These are phyloP conservation scores for Hypoxylon sp. DNA, from an alignment of 2,329 filamentous ascomycete genomes.

Conservation along the genomic window DNA sequence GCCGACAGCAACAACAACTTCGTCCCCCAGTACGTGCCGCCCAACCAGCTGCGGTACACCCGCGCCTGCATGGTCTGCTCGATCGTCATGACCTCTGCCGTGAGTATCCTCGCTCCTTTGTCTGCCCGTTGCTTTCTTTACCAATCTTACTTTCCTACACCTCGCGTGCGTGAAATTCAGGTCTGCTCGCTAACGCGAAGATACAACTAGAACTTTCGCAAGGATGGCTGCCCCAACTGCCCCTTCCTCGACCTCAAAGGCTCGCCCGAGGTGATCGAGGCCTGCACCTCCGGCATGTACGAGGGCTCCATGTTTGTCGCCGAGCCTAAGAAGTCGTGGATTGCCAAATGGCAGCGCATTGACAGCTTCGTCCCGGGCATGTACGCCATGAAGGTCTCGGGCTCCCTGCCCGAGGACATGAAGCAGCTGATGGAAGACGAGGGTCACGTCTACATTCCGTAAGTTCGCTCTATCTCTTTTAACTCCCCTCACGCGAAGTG, in stretches of 20 bases:
- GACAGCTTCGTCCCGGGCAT: constrained; percentile 88
- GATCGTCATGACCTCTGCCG: constrained; percentile 83
- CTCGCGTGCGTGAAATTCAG: not conserved
- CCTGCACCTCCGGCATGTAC: constrained; percentile 95
- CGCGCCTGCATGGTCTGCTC: constrained; percentile 99
- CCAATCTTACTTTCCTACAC: not conserved
- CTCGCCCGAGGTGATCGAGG: constrained; percentile 81
- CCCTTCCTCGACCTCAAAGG: constrained; percentile 85
- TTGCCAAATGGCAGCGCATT: constrained; percentile 94
- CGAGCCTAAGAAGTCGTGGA: constrained; percentile 87
- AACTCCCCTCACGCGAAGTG: not conserved
- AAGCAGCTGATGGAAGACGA: constrained; percentile 68
- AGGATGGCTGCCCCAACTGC: constrained; percentile 94
- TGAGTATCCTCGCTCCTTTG: constrained; percentile 51
- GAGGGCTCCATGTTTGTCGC: constrained; percentile 88
- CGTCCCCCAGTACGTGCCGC: constrained; percentile 69
- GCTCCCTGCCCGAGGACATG: constrained; percentile 74
- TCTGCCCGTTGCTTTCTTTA: not conserved
- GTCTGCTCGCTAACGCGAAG: not conserved
- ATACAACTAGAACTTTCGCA: constrained; percentile 75
- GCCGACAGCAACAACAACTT: constrained; percentile 49
- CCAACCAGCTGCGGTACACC: constrained; percentile 81
- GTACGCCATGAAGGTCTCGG: constrained; percentile 94
- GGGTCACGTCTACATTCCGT: constrained; percentile 71
- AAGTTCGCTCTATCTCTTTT: constrained; percentile 53